These are phyloP conservation scores for Nemania abortiva DNA, from an alignment of 2,329 filamentous ascomycete genomes.

Conservation along the genomic window DNA sequence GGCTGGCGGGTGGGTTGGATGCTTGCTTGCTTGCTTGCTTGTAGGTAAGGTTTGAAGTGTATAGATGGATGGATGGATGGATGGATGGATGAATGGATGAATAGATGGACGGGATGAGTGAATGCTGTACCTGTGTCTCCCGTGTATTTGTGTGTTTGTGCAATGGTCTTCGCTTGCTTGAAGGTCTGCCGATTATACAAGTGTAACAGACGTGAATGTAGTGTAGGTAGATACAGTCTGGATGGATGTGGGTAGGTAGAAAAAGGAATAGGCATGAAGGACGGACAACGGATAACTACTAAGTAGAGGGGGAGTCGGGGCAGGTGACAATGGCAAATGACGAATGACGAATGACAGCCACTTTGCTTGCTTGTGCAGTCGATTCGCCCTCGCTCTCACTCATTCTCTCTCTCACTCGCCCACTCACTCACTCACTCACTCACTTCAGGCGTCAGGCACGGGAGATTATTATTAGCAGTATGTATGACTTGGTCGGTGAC, in stretches of 20 bases:
- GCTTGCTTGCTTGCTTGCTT: slow-evolving; percentile 4
- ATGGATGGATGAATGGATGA: no score
- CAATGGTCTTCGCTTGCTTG: no score
- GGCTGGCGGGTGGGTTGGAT: not conserved
- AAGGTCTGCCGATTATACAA: no score
- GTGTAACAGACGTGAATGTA: no score
- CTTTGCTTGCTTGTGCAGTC: not conserved
- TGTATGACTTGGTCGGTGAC: slow-evolving; percentile 21
- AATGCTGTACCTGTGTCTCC: no score
- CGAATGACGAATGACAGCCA: slow-evolving; percentile 32
- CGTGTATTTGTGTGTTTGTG: no score
- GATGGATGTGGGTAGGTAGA: not conserved
- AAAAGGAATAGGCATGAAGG: not conserved
- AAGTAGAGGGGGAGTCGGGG: slow-evolving; percentile 8
- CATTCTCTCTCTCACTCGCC: no score
- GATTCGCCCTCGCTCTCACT: not conserved
- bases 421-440: not conserved
- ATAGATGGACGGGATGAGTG: not conserved
- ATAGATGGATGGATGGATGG: not conserved
- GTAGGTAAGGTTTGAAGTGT: not conserved
- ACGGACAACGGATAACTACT: not conserved
- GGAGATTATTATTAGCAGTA: not conserved
- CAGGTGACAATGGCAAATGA: slow-evolving; percentile 39
- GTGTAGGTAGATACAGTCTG: not conserved
- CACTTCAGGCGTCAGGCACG: not conserved